Conservation (phyloP, 768 basidiomycete genomes). For the Kwoniella bestiolae region DNA sequence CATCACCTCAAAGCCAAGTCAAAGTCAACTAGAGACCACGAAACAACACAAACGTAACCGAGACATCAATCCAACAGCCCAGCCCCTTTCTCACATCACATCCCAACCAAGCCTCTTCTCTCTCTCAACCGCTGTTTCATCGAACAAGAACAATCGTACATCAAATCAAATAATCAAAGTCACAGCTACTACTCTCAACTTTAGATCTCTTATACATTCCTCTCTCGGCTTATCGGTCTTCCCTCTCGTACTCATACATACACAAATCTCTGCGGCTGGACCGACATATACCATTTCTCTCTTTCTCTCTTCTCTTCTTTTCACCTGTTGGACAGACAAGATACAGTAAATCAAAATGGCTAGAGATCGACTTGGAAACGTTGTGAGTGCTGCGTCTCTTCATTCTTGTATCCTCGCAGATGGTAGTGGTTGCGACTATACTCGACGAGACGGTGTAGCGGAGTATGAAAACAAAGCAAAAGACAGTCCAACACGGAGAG, state of each 20-base stretch:
- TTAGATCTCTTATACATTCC: not conserved
- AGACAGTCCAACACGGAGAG: not conserved
- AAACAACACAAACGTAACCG: not conserved
- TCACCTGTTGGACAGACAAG: not conserved
- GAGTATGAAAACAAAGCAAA: not conserved
- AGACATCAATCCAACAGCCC: not conserved
- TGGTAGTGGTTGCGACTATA: too few relatives aligned
- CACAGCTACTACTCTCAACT: not conserved
- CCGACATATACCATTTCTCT: slow-evolving; percentile 11
- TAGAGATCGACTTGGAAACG: slow-evolving; percentile 77
- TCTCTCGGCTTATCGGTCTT: slow-evolving; percentile 2
- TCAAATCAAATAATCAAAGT: not conserved
- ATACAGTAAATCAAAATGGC: slow-evolving; percentile 63
- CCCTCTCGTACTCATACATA: not conserved
- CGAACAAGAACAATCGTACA: too few relatives aligned
- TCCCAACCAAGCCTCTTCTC: not conserved
- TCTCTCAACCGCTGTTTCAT: not conserved
- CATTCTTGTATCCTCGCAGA: too few relatives aligned
- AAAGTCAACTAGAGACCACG: not conserved
- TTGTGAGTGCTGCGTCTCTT: slow-evolving; percentile 49
- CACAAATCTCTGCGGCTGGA: slow-evolving; percentile 16
- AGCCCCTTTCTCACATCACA: not conserved
- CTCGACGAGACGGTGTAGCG: too few relatives aligned
- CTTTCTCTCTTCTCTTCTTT: not conserved
- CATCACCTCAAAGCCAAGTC: not conserved